Conservation (phyloP, 176 grass and related monocot genomes). For the Tillandsia fasciculata region DNA sequence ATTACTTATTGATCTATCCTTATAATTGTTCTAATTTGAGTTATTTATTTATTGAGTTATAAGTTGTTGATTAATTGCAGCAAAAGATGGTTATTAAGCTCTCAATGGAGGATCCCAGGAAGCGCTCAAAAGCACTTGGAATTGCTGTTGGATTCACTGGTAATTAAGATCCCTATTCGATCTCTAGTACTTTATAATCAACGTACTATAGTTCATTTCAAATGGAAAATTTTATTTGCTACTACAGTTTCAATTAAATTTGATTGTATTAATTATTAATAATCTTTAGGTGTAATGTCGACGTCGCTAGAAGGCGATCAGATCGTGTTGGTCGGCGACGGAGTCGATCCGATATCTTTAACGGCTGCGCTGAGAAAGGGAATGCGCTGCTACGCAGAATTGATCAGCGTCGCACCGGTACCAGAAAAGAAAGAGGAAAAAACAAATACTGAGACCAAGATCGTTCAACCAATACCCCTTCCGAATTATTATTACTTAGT, state of each 20-base stretch:
- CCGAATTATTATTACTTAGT: not conserved
- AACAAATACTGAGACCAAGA: not conserved
- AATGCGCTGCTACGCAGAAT: slow-evolving; percentile 50
- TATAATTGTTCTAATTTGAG: no score
- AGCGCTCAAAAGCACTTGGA: not conserved
- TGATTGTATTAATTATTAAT: not conserved
- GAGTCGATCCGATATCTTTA: slow-evolving; percentile 45
- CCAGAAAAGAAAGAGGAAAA: slow-evolving; percentile 41
- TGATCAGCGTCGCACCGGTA: slow-evolving; percentile 39
- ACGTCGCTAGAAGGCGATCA: slow-evolving; percentile 44
- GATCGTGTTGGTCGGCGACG: slow-evolving; percentile 40
- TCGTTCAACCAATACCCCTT: slow-evolving; percentile 3
- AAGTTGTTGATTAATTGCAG: not conserved
- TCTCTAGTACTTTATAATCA: not conserved
- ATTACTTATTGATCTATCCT: no score
- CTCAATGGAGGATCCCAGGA: not conserved
- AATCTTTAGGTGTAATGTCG: slow-evolving; percentile 46
- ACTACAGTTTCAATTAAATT: not conserved
- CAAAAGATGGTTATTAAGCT: slow-evolving; percentile 6
- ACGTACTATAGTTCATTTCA: not conserved
- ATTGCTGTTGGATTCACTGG: not conserved
- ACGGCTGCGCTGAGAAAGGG: slow-evolving; percentile 36
- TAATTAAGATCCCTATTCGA: not conserved
- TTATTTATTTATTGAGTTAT: not conserved
- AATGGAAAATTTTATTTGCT: not conserved